Evolutionary conservation across 2,329 filamentous ascomycete species (phyloP).

Genomic region (Westerdykella ornata): DNA sequence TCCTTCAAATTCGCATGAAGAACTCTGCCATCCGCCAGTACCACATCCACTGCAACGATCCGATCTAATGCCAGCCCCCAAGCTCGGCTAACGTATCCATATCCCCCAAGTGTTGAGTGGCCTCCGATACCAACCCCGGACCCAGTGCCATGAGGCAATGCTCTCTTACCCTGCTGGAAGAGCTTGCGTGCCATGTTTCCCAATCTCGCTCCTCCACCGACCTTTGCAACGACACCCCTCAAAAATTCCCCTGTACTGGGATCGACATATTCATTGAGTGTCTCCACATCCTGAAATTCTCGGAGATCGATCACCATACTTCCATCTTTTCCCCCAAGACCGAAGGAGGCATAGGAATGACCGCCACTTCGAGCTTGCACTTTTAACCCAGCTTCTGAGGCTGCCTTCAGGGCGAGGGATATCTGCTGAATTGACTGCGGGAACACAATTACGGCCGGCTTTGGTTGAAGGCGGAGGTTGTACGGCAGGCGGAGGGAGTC

Average conservation of each 20-base stretch:
- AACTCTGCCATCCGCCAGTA: constrained; percentile 26
- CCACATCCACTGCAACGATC: constrained; percentile 19
- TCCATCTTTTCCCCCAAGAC: constrained; percentile 46
- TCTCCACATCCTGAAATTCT: constrained; percentile 35
- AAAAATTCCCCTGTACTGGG: too few species aligned
- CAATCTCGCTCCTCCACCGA: constrained; percentile 40
- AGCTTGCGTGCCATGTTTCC: constrained; percentile 2
- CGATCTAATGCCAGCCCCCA: constrained; percentile 20
- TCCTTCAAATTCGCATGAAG: constrained; percentile 20
- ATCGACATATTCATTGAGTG: too few species aligned
- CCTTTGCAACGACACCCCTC: constrained; percentile 8
- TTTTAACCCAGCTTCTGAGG: constrained; percentile 39
- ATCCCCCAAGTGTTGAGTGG: constrained; percentile 22
- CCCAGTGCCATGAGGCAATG: constrained; percentile 46
- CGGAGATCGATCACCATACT: constrained; percentile 42
- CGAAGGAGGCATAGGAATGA: constrained; percentile 54
- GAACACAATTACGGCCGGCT: constrained; percentile 51
- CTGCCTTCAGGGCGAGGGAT: too few species aligned
- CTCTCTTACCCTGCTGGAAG: constrained; percentile 24
- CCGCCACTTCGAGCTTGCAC: constrained; percentile 59
- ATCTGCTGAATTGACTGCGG: constrained; percentile 37
- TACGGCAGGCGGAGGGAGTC: constrained; percentile 28
- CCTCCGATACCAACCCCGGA: constrained; percentile 34
- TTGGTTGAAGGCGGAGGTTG: constrained; percentile 34
- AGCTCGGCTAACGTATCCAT: constrained; percentile 17